Evolutionary conservation across 768 basidiomycete genomes (phyloP), one percentile per base, ranked within the genome.

Genomic region (Fomitopsis pulvina): DNA sequence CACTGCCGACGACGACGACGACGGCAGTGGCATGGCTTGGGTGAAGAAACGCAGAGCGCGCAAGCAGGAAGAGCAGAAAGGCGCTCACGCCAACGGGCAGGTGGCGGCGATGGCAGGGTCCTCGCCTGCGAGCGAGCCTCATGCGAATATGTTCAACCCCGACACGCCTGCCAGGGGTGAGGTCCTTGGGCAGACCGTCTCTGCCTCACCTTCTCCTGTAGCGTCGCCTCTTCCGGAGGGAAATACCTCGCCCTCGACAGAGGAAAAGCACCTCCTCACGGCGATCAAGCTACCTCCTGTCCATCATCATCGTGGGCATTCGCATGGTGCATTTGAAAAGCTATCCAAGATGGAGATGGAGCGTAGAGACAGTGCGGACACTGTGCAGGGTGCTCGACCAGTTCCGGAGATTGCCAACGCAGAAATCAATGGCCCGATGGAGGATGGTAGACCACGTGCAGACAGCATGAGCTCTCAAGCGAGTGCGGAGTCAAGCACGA

Each of bases 11-110:
- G 85, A 86, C 18, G 79, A 77, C 0, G 87, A 92, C 52, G 92
- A 92, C 56, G 90, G 89, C 1, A 86, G 85, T 64, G 92, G 92
- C 9, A 84, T 92, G 80, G 81, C 75, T 0, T 94, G 92, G 92
- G 76, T 93, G 22, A 80, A 74, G 68, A 70, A 65, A 53, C 64
- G 91, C 37, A 69, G 50, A 27, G 71, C 69, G 53, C 64, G 62
- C 44, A 65, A 57, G 40, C 52, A 57, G 41, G 12, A 30, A 9
- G 45, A 48, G 34, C 53, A 52, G 25, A 57, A 16, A 24, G 25
- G 46, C 43, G 55, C 24, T 22, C 34, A 44, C 22, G 29, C 34
- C 21, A 30, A 41, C 8, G 46, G 25, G 53, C 55, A 26, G 47
- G 39, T n/a, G 27, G 47, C n/a, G 30, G 45, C 44, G 11, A 56